A percentile compares a stretch with the other conserved stretches of the same genome.
phyloP scores from a whole-genome alignment of 768 basidiomycete species.

The Leccinum sublutescens region DNA sequence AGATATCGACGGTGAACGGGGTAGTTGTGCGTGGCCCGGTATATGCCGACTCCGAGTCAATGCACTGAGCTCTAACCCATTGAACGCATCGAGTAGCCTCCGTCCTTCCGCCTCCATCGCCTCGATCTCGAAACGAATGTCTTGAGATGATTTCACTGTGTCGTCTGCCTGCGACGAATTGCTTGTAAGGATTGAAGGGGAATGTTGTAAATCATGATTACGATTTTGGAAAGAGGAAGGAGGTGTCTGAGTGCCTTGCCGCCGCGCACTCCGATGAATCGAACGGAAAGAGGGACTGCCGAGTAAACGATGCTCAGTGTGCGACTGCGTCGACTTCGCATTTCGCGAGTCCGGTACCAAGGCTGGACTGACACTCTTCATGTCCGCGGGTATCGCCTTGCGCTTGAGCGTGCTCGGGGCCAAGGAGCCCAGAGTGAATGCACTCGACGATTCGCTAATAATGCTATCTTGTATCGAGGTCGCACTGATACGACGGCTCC shows the following conservation, averaged over 20 bases:
- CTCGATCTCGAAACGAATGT: slow-evolving; percentile 65
- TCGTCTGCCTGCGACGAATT: slow-evolving; percentile 53
- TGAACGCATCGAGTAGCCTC: slow-evolving; percentile 75
- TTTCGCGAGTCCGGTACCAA: slow-evolving; percentile 39
- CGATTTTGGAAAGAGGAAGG: slow-evolving; percentile 52
- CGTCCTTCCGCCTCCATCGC: slow-evolving; percentile 69
- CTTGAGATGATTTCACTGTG: slow-evolving; percentile 53
- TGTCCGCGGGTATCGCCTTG: slow-evolving; percentile 44
- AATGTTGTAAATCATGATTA: slow-evolving; percentile 37
- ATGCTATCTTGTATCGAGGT: slow-evolving; percentile 44
- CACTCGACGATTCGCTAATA: slow-evolving; percentile 44
- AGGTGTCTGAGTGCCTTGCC: slow-evolving; percentile 43
- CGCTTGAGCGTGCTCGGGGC: slow-evolving; percentile 36
- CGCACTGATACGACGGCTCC: slow-evolving; percentile 34
- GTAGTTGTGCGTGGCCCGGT: slow-evolving; percentile 21
- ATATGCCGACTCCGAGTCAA: slow-evolving; percentile 42
- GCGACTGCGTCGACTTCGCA: slow-evolving; percentile 45
- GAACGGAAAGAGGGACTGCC: slow-evolving; percentile 38
- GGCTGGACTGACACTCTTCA: slow-evolving; percentile 31
- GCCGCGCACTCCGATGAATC: slow-evolving; percentile 43
- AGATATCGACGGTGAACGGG: slow-evolving; percentile 32
- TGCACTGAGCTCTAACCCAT: slow-evolving; percentile 70
- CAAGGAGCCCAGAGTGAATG: slow-evolving; percentile 31
- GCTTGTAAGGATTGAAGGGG: slow-evolving; percentile 29
- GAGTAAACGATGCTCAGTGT: slow-evolving; percentile 22